phyloP scores from a whole-genome alignment of 441 rosid genomes.

The Bruguiera hainesii region DNA sequence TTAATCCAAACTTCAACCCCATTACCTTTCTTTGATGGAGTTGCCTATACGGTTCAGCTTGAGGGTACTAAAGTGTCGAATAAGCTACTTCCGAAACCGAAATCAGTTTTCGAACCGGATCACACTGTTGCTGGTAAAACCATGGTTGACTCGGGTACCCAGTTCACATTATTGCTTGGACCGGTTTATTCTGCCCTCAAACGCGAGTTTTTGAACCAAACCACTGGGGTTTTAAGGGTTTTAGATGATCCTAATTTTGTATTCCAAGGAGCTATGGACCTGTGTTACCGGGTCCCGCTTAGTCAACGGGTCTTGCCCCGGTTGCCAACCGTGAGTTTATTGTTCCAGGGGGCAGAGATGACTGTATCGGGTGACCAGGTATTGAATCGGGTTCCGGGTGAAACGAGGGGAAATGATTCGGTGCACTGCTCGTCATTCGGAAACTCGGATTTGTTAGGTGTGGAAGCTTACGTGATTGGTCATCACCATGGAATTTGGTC shows the following conservation, averaged over 20 bases:
- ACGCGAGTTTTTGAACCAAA: slow-evolving; percentile 58
- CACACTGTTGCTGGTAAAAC: slow-evolving; percentile 95
- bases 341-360: slow-evolving; percentile 78
- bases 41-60: slow-evolving; percentile 85
- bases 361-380: slow-evolving; percentile 52
- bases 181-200: slow-evolving; percentile 65
- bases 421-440: slow-evolving; percentile 80
- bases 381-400: slow-evolving; percentile 61
- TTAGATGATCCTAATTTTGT: slow-evolving; percentile 63
- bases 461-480: slow-evolving; percentile 84
- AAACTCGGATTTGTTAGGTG: slow-evolving; percentile 75
- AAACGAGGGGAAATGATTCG: slow-evolving; percentile 52
- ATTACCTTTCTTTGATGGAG: slow-evolving; percentile 77
- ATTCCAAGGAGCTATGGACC: slow-evolving; percentile 88
- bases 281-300: slow-evolving; percentile 52
- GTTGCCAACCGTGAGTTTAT: slow-evolving; percentile 56
- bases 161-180: slow-evolving; percentile 79
- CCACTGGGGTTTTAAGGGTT: slow-evolving; percentile 41
- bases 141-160: slow-evolving; percentile 93
- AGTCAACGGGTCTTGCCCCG: slow-evolving; percentile 29
- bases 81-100: slow-evolving; percentile 48
- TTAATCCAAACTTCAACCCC: slow-evolving; percentile 55
- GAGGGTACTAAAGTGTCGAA: slow-evolving; percentile 72
- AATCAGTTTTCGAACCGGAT: slow-evolving; percentile 64
- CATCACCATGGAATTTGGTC: slow-evolving; percentile 93